These are phyloP conservation scores for Clarkia xantiana DNA, from an alignment of 345 rosid species.

Conservation along the genomic window DNA sequence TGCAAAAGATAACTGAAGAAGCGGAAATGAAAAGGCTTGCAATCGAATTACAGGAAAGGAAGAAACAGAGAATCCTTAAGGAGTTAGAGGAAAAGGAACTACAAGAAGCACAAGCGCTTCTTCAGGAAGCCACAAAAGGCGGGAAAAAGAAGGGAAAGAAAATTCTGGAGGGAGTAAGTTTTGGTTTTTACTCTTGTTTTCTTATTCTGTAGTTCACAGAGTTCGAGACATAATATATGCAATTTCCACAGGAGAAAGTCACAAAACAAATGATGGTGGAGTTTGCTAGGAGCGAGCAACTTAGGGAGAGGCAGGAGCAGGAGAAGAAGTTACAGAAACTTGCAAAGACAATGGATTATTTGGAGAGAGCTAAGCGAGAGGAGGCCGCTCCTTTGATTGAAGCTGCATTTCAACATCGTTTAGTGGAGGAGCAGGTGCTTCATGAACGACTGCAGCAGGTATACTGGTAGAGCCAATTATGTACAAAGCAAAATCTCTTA, in stretches of 20 bases:
- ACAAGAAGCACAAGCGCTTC: slow-evolving; percentile 72
- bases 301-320: slow-evolving; percentile 89
- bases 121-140: slow-evolving; percentile 70
- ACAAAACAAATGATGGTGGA: slow-evolving; percentile 65
- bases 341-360: slow-evolving; percentile 82
- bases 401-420: slow-evolving; percentile 68
- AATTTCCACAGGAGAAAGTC: slow-evolving; percentile 50
- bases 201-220: slow-evolving; percentile 1
- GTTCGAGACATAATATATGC: background rate
- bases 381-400: slow-evolving; percentile 93
- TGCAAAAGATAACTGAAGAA: slow-evolving; percentile 74
- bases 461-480: background rate
- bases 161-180: slow-evolving; percentile 72
- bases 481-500: no score
- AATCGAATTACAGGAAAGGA: slow-evolving; percentile 55
- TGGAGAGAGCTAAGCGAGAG: slow-evolving; percentile 96
- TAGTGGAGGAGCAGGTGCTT: slow-evolving; percentile 71
- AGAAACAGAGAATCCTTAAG: slow-evolving; percentile 54
- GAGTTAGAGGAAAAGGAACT: slow-evolving; percentile 86
- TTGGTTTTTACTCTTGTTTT: background rate
- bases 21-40: slow-evolving; percentile 89
- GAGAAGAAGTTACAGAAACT: slow-evolving; percentile 86
- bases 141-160: slow-evolving; percentile 67
- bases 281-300: slow-evolving; percentile 71
- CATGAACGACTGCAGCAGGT: slow-evolving; percentile 93